Conservation (phyloP, 1,284 basidiomycete species). For the Puccinia brachypodii region DNA sequence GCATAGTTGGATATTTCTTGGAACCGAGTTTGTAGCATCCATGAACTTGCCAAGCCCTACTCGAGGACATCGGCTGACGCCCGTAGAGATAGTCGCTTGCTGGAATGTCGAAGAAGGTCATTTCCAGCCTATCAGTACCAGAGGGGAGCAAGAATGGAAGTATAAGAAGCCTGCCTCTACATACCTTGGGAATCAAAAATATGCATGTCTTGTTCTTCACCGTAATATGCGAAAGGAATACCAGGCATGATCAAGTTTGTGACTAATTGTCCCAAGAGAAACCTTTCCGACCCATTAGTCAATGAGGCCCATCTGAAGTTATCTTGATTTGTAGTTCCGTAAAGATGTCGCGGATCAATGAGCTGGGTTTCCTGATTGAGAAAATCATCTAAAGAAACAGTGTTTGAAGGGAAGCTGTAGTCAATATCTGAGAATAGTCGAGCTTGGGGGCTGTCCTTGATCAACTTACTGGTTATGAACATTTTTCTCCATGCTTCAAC, state of each 20-base stretch:
- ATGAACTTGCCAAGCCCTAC: constrained; percentile 81
- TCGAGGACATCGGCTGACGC: constrained; percentile 85
- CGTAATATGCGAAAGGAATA: constrained; percentile 65
- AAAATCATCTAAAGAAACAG: constrained; percentile 66
- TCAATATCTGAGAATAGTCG: neutral
- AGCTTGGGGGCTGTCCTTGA: neutral
- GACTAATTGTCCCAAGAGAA: constrained; percentile 73
- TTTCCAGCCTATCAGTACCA: neutral
- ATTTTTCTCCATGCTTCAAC: constrained; percentile 83
- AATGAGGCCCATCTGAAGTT: constrained; percentile 88
- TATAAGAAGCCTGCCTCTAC: neutral
- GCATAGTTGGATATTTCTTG: constrained; percentile 84
- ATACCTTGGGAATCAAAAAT: constrained; percentile 46
- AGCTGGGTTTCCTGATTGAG: constrained; percentile 68
- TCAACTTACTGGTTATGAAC: constrained; percentile 66
- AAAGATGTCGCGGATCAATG: constrained; percentile 82
- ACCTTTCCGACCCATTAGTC: constrained; percentile 74
- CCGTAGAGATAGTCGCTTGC: constrained; percentile 59
- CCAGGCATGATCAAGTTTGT: constrained; percentile 79
- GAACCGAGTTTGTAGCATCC: constrained; percentile 86
- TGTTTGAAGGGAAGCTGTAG: neutral
- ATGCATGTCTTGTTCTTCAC: constrained; percentile 42
- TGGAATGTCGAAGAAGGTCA: neutral
- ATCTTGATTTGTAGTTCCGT: constrained; percentile 82
- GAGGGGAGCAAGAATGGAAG: neutral